A percentile compares a stretch with the other conserved stretches of the same genome.
These are phyloP conservation scores for Pontederia paniculata DNA, from an alignment of 176 grass and related monocot genomes.

Conservation along the genomic window DNA sequence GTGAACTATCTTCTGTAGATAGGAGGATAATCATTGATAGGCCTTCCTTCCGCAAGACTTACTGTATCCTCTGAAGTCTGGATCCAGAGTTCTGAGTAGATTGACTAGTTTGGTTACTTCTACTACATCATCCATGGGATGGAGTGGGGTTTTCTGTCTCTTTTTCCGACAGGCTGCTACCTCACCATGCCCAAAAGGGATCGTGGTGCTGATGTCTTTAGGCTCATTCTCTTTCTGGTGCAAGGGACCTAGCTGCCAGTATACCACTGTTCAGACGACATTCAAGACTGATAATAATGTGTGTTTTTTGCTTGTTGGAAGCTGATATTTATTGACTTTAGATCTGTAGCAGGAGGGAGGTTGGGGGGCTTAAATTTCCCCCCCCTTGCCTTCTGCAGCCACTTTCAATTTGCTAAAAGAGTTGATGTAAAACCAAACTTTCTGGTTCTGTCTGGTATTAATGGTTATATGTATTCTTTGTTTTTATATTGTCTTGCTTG, in stretches of 20 bases:
- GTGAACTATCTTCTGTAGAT: constrained; percentile 6
- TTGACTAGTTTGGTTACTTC: constrained; percentile 1
- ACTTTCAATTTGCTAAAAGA: neutral
- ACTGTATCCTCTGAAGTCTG: neutral
- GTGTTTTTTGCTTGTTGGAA: too few species aligned
- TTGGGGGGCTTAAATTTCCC: too few species aligned
- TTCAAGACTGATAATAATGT: too few species aligned
- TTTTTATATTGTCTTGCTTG: too few species aligned
- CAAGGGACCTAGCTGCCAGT: too few species aligned
- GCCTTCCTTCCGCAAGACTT: neutral
- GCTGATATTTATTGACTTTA: too few species aligned
- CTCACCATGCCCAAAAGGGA: neutral
- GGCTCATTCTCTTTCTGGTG: too few species aligned
- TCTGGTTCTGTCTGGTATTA: neutral
- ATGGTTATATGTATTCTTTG: neutral
- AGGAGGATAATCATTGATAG: neutral
- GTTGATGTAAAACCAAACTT: constrained; percentile 9
- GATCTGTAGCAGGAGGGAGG: neutral
- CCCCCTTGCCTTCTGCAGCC: constrained; percentile 1
- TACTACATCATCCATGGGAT: neutral
- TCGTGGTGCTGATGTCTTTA: too few species aligned
- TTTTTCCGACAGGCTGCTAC: neutral
- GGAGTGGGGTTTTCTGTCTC: neutral
- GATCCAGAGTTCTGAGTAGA: neutral
- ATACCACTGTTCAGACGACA: too few species aligned